These are phyloP conservation scores for Neoboletus brunneissimus DNA, from an alignment of 768 basidiomycete species.

Conservation along the genomic window DNA sequence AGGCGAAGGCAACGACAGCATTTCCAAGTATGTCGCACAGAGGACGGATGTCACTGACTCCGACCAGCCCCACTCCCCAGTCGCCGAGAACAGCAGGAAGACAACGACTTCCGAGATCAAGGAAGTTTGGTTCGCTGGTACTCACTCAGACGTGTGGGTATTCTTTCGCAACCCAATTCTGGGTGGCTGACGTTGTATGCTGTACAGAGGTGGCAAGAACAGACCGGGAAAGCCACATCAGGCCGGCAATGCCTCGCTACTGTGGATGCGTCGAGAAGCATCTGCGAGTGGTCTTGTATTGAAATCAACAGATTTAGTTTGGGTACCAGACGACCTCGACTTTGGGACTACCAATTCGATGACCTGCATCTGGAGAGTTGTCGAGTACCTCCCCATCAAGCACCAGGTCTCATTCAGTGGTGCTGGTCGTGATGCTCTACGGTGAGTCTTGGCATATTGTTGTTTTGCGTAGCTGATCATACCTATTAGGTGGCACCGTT, in stretches of 20 bases:
- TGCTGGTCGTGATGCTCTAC: too few species aligned
- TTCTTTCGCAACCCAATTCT: neutral
- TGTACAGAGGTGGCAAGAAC: conserved; percentile 16
- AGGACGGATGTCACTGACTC: neutral
- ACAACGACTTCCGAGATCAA: conserved; percentile 29
- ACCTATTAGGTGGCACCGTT: too few species aligned
- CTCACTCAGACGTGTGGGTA: conserved; percentile 24
- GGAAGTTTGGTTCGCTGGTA: conserved; percentile 67
- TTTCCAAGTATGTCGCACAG: conserved; percentile 21
- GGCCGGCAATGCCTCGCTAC: conserved; percentile 24
- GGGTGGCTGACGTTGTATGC: neutral
- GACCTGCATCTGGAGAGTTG: neutral
- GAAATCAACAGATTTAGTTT: too few species aligned
- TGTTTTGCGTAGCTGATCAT: too few species aligned
- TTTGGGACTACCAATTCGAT: conserved; percentile 15
- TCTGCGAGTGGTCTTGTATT: too few species aligned
- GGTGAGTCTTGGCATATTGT: too few species aligned
- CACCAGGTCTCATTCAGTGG: too few species aligned
- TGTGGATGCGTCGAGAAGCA: conserved; percentile 19
- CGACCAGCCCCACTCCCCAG: neutral
- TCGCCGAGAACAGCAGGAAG: neutral
- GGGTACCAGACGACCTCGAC: conserved; percentile 4
- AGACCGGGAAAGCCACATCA: conserved; percentile 19
- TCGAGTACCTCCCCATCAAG: neutral
- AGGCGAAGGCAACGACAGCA: neutral